phyloP scores from a whole-genome alignment of 257 asterid genomes.

The Osmanthus fragrans region DNA sequence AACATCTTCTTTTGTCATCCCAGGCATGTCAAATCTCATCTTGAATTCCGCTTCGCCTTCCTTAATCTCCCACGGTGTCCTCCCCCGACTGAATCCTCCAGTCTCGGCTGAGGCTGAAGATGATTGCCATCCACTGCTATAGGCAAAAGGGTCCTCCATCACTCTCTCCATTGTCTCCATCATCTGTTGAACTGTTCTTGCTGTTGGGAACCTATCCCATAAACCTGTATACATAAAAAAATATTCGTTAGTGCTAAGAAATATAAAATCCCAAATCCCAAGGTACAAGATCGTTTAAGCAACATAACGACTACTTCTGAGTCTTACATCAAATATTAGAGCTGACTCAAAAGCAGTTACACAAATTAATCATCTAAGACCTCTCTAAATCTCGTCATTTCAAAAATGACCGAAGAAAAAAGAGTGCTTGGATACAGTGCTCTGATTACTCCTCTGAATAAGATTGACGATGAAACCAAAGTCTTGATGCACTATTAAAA shows the following conservation, averaged over 20 bases:
- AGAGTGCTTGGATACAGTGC: no score
- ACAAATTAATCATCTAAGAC: no score
- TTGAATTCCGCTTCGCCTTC: constrained; percentile 61
- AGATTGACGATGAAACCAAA: no score
- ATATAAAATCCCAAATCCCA: neutral
- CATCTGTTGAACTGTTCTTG: constrained; percentile 80
- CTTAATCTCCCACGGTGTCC: constrained; percentile 81
- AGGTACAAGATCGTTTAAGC: neutral
- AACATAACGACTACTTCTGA: no score
- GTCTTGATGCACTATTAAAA: fast-evolving
- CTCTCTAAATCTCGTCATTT: no score
- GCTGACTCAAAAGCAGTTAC: no score
- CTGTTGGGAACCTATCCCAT: constrained; percentile 76
- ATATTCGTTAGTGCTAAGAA: neutral
- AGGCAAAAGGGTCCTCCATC: constrained; percentile 59
- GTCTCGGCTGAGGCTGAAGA: constrained; percentile 17
- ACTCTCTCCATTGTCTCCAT: constrained; percentile 77
- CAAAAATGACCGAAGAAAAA: no score
- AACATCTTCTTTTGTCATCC: constrained; percentile 68
- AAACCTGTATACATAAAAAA: constrained; percentile 37
- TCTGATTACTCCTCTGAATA: no score
- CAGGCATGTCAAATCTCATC: constrained; percentile 82
- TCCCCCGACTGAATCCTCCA: constrained; percentile 49
- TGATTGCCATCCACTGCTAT: constrained; percentile 31
- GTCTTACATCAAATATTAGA: no score